These are phyloP conservation scores for Rhizophagus prolifer DNA, from an alignment of 192 early-diverging fungal species.

Conservation along the genomic window DNA sequence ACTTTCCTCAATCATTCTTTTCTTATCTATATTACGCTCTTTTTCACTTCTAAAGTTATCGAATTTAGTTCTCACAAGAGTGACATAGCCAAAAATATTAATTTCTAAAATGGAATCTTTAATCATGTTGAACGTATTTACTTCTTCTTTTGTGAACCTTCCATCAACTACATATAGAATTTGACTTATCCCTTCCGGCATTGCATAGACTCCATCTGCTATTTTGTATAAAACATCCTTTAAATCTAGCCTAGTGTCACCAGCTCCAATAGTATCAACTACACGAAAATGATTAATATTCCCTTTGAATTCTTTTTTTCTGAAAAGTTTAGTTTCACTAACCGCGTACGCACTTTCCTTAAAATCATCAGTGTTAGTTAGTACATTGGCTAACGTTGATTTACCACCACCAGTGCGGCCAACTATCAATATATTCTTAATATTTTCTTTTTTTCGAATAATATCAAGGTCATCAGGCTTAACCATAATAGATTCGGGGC, in stretches of 20 bases:
- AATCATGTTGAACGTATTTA: not conserved
- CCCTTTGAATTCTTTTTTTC: not conserved
- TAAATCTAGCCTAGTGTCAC: not conserved
- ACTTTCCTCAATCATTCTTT: not conserved
- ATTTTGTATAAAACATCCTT: constrained; percentile 10
- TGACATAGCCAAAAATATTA: not conserved
- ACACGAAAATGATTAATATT: not conserved
- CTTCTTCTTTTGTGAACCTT: not conserved
- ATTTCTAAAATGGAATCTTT: constrained; percentile 3
- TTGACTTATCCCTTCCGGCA: not conserved
- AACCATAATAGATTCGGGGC: too few species aligned
- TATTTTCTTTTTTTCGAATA: not conserved
- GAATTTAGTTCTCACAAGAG: constrained; percentile 1
- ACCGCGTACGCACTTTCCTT: not conserved
- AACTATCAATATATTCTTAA: not conserved
- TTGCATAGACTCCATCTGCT: not conserved
- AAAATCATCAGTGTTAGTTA: not conserved
- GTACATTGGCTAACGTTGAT: constrained; percentile 14
- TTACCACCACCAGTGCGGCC: constrained; percentile 1
- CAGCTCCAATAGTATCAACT: constrained; percentile 11
- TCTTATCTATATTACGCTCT: not conserved
- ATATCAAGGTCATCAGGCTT: too few species aligned
- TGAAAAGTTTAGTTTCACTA: not conserved
- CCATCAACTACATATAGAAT: not conserved
- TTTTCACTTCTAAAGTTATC: not conserved